Evolutionary conservation across 106 monocot genomes (phyloP), one percentile per base, ranked within the genome.

Genomic region (Acorus calamus): DNA sequence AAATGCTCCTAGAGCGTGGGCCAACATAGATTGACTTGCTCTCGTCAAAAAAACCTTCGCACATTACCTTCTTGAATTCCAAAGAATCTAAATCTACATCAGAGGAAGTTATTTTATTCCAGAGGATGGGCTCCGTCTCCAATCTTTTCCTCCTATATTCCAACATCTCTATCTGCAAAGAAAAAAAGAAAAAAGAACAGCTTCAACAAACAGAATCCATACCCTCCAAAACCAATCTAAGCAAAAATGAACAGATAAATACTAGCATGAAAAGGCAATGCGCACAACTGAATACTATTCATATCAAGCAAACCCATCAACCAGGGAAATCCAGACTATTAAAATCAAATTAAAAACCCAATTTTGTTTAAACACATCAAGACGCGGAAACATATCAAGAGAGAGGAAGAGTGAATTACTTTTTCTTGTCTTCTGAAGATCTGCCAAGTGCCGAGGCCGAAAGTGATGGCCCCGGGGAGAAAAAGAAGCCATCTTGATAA

Each of bases 401-500:
- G 28, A 28, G 28, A 28, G 28, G 28, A 9, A 67, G 55, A 57
- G 4, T 46, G 63, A 9, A 12, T 41, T 49, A 98, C 91, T 87
- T 91, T 98, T 49, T 98, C 96, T 66, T 85, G 78, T 61, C 96
- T 76, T 57, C 96, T 67, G 59, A 83, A 56, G 55, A 98, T 76
- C 66, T 98, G 96, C 96, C 96, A 91, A 50, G 85, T 85, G 12
- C 96, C 96, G 8, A 98, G 96, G 44, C 85, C 91, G 59, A 98
- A 91, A 47, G 85, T 86, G 67, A 84, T 80, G 14, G 85, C 91
- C 12, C 96, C 96, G 10, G 96, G 96, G 43, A 91, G 71, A 52
- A 98, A 98, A 9, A 98, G 81, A 11, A 88, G 72, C 45, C 77
- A 48, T 50, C 85, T 92, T 11, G 88, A 78, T 78, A 73, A 85